Percentiles rank a stretch among this genome's conserved stretches.
phyloP scores from a whole-genome alignment of 179 eudicot species.

The Beta lomatogona region DNA sequence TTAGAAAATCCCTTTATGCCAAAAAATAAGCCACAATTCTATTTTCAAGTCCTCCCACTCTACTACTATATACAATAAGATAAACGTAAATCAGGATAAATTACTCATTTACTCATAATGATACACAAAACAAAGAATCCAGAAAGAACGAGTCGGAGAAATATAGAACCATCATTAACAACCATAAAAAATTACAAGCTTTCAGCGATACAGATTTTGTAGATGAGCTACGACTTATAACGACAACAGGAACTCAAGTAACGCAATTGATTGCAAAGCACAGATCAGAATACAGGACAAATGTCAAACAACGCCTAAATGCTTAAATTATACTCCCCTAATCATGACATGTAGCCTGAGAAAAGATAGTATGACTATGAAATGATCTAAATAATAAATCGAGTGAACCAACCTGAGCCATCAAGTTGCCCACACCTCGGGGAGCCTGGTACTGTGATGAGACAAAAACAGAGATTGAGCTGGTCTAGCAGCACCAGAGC shows the following conservation, averaged over 20 bases:
- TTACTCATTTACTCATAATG: too few relatives aligned
- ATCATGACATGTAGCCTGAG: neutral
- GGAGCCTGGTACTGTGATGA: slow-evolving; percentile 64
- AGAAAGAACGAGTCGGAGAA: too few relatives aligned
- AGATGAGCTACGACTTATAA: neutral
- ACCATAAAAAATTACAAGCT: neutral
- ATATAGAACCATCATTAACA: neutral
- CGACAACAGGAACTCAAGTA: neutral
- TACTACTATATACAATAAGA: too few relatives aligned
- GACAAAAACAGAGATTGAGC: slow-evolving; percentile 34
- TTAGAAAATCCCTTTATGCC: too few relatives aligned
- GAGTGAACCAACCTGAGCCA: slow-evolving; percentile 52
- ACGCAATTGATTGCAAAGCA: neutral
- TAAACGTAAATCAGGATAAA: too few relatives aligned
- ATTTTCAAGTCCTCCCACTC: too few relatives aligned
- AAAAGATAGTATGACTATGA: neutral
- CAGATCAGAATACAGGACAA: neutral
- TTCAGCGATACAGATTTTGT: neutral
- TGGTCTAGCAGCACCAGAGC: slow-evolving; percentile 33
- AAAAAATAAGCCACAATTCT: too few relatives aligned
- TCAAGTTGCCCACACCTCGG: slow-evolving; percentile 48
- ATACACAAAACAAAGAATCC: too few relatives aligned
- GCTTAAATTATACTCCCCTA: neutral
- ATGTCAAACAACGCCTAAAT: neutral
- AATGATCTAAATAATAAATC: neutral